Evolutionary conservation across 2,329 filamentous ascomycete species (phyloP).

Genomic region (Hypomyces perniciosus): DNA sequence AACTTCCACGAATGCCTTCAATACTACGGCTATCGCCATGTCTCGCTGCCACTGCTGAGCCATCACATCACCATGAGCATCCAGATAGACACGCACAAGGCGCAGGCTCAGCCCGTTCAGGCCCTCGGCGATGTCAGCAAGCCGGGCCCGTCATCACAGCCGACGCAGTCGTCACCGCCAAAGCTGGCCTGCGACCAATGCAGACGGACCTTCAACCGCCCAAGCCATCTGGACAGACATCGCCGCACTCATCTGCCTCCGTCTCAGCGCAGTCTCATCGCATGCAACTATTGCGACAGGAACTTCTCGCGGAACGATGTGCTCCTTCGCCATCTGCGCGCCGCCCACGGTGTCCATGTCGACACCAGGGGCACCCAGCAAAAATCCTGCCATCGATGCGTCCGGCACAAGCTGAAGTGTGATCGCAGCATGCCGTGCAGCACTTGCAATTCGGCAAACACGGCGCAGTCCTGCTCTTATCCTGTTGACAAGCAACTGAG

Average conservation of each 20-base stretch:
- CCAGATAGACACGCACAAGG: too few relatives aligned
- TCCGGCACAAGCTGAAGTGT: slow-evolving; percentile 22
- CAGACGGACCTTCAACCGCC: slow-evolving; percentile 14
- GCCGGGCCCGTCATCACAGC: too few relatives aligned
- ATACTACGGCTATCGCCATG: too few relatives aligned
- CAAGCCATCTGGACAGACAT: slow-evolving; percentile 24
- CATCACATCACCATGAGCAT: too few relatives aligned
- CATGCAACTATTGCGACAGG: slow-evolving; percentile 20
- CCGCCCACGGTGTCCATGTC: slow-evolving; percentile 18
- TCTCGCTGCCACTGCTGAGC: too few relatives aligned
- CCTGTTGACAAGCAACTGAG: not conserved
- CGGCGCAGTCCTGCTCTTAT: not conserved
- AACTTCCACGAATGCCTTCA: too few relatives aligned
- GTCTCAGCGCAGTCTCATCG: slow-evolving; percentile 15
- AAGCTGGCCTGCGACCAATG: slow-evolving; percentile 19
- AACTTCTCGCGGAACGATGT: slow-evolving; percentile 21
- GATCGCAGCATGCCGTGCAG: slow-evolving; percentile 20
- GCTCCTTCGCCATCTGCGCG: slow-evolving; percentile 23
- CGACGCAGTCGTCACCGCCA: not conserved
- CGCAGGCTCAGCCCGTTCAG: too few relatives aligned
- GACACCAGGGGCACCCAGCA: slow-evolving; percentile 16
- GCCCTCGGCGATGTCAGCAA: too few relatives aligned
- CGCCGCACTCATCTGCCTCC: slow-evolving; percentile 22
- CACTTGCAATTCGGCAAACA: slow-evolving; percentile 11
- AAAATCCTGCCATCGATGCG: slow-evolving; percentile 24